Evolutionary conservation across 345 rosid genomes (phyloP).

Genomic region (Corymbia maculata): DNA sequence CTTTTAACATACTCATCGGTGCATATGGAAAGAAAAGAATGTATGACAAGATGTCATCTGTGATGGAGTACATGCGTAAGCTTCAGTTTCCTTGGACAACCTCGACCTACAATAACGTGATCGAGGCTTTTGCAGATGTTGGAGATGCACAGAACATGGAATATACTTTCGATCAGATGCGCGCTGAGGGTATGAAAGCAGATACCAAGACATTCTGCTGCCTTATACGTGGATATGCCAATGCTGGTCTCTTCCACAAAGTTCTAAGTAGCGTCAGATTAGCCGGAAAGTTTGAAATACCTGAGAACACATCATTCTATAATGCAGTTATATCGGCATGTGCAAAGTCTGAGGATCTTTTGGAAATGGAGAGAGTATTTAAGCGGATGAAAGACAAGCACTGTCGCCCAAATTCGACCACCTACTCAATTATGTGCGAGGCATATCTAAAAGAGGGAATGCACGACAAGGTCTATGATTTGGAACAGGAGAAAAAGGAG

Average conservation of each 20-base stretch:
- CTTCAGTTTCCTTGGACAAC: constrained; percentile 90
- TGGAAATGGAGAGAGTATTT: constrained; percentile 93
- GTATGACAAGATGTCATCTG: constrained; percentile 93
- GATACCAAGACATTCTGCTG: constrained; percentile 86
- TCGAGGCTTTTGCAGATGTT: constrained; percentile 80
- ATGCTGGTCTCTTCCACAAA: constrained; percentile 75
- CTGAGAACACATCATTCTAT: constrained; percentile 55
- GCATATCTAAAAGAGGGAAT: constrained; percentile 69
- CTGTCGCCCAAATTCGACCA: constrained; percentile 41
- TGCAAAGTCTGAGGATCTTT: constrained; percentile 65
- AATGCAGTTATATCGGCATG: constrained; percentile 74
- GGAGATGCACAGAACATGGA: constrained; percentile 92
- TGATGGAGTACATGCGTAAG: constrained; percentile 92
- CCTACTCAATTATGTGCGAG: constrained; percentile 61
- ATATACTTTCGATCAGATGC: constrained; percentile 80
- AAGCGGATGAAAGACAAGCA: constrained; percentile 67
- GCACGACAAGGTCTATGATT: constrained; percentile 69
- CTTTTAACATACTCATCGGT: constrained; percentile 81
- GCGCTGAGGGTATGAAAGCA: constrained; percentile 68
- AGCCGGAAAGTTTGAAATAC: constrained; percentile 70
- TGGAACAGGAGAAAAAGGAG: constrained; percentile 55
- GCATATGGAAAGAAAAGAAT: constrained; percentile 78
- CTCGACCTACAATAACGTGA: constrained; percentile 80
- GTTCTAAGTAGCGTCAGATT: constrained; percentile 58
- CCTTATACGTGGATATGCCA: constrained; percentile 74